phyloP scores from a whole-genome alignment of 2,329 filamentous ascomycete species.

The Sarocladium brachiariae region DNA sequence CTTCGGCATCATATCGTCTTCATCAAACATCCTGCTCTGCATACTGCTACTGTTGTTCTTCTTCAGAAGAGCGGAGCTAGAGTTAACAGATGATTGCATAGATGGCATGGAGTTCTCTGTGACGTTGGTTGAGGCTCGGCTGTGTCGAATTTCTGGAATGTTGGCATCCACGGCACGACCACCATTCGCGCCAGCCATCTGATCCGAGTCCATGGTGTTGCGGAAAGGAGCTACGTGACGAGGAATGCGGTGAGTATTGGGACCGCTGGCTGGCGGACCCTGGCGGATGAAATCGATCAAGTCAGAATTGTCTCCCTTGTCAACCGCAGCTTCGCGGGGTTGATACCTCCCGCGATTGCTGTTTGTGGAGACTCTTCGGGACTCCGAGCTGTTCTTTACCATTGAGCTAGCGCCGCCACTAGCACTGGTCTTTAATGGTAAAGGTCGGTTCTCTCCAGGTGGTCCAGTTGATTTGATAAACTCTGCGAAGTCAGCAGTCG shows the following conservation, averaged over 20 bases:
- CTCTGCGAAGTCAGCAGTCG: constrained; percentile 75
- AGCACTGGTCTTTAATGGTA: constrained; percentile 28
- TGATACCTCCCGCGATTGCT: constrained; percentile 50
- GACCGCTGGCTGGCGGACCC: constrained; percentile 56
- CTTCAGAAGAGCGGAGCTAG: constrained; percentile 61
- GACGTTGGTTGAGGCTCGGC: constrained; percentile 48
- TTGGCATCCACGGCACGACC: constrained; percentile 51
- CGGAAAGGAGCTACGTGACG: constrained; percentile 80
- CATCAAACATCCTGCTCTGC: constrained; percentile 35
- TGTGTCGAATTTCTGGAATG: constrained; percentile 49
- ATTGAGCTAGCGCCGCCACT: constrained; percentile 18
- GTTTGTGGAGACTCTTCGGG: constrained; percentile 29
- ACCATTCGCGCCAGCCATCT: constrained; percentile 50
- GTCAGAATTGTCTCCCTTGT: constrained; percentile 63
- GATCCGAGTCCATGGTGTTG: constrained; percentile 79
- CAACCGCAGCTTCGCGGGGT: constrained; percentile 63
- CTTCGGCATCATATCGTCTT: constrained; percentile 54
- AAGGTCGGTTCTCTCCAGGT: constrained; percentile 33
- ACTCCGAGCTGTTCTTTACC: constrained; percentile 29
- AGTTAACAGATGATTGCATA: constrained; percentile 63
- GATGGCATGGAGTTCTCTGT: constrained; percentile 51
- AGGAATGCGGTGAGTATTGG: constrained; percentile 63
- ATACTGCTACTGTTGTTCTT: constrained; percentile 26
- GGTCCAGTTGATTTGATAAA: constrained; percentile 86
- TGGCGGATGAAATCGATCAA: constrained; percentile 93